Percentiles rank a stretch among this genome's conserved stretches.
Evolutionary conservation across 2,329 filamentous ascomycete genomes (phyloP).

Genomic region (Thelonectria rubi): DNA sequence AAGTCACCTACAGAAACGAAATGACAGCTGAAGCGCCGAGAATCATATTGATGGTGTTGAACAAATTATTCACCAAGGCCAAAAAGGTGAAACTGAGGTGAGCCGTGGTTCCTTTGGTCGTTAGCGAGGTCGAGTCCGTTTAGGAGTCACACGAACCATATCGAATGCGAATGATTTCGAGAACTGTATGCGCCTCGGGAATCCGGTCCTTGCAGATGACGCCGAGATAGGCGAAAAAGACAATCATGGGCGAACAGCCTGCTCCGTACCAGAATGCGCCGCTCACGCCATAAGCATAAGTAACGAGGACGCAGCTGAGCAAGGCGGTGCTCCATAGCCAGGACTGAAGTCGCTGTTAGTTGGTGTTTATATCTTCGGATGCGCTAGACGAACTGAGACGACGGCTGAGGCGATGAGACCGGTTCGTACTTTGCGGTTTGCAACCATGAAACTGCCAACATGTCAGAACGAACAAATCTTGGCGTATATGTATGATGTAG

Average conservation of each 20-base stretch:
- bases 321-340: slow-evolving; percentile 28
- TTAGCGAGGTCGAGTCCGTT: background rate
- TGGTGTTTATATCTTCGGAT: background rate
- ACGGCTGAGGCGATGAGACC: slow-evolving; percentile 25
- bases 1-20: slow-evolving; percentile 41
- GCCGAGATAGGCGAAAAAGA: slow-evolving; percentile 87
- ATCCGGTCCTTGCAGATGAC: slow-evolving; percentile 87
- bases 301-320: slow-evolving; percentile 23
- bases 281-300: slow-evolving; percentile 26
- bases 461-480: background rate
- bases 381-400: slow-evolving; percentile 12
- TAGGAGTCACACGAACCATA: slow-evolving; percentile 55
- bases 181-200: slow-evolving; percentile 84
- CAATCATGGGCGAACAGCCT: slow-evolving; percentile 57
- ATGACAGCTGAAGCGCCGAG: slow-evolving; percentile 76
- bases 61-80: slow-evolving; percentile 81
- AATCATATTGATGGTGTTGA: slow-evolving; percentile 88
- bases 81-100: slow-evolving; percentile 85
- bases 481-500: no score
- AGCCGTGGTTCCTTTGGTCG: slow-evolving; percentile 60
- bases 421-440: slow-evolving; percentile 21
- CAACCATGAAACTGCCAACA: slow-evolving; percentile 22
- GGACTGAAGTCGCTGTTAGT: slow-evolving; percentile 12
- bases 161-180: slow-evolving; percentile 82
- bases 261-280: slow-evolving; percentile 26